Percentiles rank a stretch among this genome's conserved stretches.
These are phyloP conservation scores for Calocera viscosa DNA, from an alignment of 768 basidiomycete species.

Conservation along the genomic window DNA sequence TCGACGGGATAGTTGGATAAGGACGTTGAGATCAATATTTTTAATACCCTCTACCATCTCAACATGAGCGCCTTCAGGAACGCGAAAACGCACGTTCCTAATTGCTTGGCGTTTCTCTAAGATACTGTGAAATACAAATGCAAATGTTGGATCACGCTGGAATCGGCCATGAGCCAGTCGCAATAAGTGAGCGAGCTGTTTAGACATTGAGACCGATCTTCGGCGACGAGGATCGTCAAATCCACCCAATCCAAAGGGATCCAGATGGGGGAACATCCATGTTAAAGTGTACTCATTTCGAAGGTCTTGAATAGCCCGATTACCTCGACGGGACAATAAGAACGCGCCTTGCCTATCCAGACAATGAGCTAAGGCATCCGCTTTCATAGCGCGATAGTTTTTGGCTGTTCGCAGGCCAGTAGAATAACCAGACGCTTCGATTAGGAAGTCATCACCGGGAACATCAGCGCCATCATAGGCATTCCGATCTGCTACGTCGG, in stretches of 20 bases:
- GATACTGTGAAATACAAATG: conserved; percentile 34
- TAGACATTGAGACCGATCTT: conserved; percentile 23
- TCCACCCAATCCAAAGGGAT: conserved; percentile 35
- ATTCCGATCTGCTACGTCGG: not conserved
- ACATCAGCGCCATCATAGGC: not conserved
- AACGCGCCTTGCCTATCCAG: not conserved
- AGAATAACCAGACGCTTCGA: not conserved
- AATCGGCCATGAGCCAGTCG: conserved; percentile 27
- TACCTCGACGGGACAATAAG: not conserved
- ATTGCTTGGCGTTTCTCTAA: conserved; percentile 27
- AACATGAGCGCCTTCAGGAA: conserved; percentile 22
- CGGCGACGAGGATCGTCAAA: conserved; percentile 27
- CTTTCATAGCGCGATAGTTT: not conserved
- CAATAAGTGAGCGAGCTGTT: conserved; percentile 29
- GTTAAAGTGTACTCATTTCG: not conserved
- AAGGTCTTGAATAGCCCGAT: not conserved
- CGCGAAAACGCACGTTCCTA: conserved; percentile 27
- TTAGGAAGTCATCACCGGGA: not conserved
- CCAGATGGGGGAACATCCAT: conserved; percentile 33
- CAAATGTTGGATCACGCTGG: conserved; percentile 32
- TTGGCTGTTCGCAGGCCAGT: not conserved
- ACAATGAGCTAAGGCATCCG: not conserved
- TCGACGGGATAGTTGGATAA: conserved; percentile 21
- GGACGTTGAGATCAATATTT: conserved; percentile 19
- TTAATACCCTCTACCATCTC: conserved; percentile 23